Evolutionary conservation across 768 basidiomycete genomes (phyloP).

Genomic region (Pleurotus ostreatus): DNA sequence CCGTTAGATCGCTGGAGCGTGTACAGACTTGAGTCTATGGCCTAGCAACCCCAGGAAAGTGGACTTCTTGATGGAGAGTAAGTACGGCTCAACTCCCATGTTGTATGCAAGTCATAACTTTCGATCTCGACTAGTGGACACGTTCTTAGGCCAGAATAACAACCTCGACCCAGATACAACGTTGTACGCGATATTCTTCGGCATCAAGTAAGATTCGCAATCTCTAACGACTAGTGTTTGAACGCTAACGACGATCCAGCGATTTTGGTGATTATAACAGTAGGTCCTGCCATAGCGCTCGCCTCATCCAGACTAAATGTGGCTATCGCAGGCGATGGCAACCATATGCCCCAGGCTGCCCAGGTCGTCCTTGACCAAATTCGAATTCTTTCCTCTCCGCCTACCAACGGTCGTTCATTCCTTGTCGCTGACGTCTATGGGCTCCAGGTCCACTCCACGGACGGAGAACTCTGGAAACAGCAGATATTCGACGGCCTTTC

Average conservation of each 20-base stretch:
- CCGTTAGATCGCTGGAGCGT: constrained; percentile 36
- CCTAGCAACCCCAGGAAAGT: constrained; percentile 42
- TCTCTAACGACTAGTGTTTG: neutral
- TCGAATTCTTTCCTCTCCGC: constrained; percentile 38
- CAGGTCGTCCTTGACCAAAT: constrained; percentile 41
- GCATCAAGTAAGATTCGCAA: constrained; percentile 40
- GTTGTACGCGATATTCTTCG: constrained; percentile 49
- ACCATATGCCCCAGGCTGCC: constrained; percentile 43
- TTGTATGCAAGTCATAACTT: neutral
- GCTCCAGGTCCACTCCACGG: constrained; percentile 32
- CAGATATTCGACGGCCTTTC: constrained; percentile 38
- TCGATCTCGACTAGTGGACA: constrained; percentile 25
- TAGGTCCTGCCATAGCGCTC: too few species aligned
- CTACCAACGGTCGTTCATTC: constrained; percentile 47
- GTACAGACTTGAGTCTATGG: constrained; percentile 45
- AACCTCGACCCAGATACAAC: constrained; percentile 41
- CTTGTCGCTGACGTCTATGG: constrained; percentile 50
- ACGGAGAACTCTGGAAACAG: constrained; percentile 45
- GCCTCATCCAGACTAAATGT: neutral
- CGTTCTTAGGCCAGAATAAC: constrained; percentile 41
- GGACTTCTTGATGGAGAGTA: constrained; percentile 48
- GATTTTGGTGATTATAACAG: neutral
- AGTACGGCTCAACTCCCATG: constrained; percentile 5
- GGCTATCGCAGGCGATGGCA: constrained; percentile 32
- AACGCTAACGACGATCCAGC: neutral